These are phyloP conservation scores for Lasiodiplodia citricola DNA, from an alignment of 2,329 filamentous ascomycete species.

Conservation along the genomic window DNA sequence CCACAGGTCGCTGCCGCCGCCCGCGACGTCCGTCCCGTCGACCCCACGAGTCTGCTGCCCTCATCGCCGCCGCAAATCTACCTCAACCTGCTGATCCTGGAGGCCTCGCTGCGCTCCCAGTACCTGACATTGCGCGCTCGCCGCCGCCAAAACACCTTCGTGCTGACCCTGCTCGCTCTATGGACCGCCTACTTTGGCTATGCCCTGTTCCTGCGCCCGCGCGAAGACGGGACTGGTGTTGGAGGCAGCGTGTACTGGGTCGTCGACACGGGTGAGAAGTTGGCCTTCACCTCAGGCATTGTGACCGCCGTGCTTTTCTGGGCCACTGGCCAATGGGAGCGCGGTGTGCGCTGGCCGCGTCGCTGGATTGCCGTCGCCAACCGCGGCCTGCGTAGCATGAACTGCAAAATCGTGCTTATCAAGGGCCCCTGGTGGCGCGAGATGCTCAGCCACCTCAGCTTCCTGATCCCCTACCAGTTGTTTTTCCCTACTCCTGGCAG, in stretches of 20 bases:
- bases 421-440: slow-evolving; percentile 84
- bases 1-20: slow-evolving; percentile 47
- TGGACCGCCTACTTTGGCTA: slow-evolving; percentile 90
- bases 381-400: slow-evolving; percentile 86
- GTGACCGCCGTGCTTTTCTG: slow-evolving; percentile 87
- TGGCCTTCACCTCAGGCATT: slow-evolving; percentile 88
- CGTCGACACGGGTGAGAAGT: slow-evolving; percentile 85
- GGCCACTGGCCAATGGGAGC: slow-evolving; percentile 95
- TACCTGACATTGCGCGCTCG: slow-evolving; percentile 89
- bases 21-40: slow-evolving; percentile 54
- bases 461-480: slow-evolving; percentile 77
- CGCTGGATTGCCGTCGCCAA: slow-evolving; percentile 91
- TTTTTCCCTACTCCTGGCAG: slow-evolving; percentile 71
- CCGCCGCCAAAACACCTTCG: slow-evolving; percentile 90
- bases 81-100: slow-evolving; percentile 95
- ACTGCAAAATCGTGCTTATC: slow-evolving; percentile 93
- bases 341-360: slow-evolving; percentile 90
- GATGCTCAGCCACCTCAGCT: slow-evolving; percentile 71
- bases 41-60: slow-evolving; percentile 81
- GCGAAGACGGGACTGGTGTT: slow-evolving; percentile 88
- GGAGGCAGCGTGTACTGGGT: slow-evolving; percentile 97
- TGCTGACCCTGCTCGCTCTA: slow-evolving; percentile 75
- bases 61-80: slow-evolving; percentile 96
- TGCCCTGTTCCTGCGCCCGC: slow-evolving; percentile 90
- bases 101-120: slow-evolving; percentile 89